These are phyloP conservation scores for Pachyrhizus erosus DNA, from an alignment of 306 rosid genomes.

Conservation along the genomic window DNA sequence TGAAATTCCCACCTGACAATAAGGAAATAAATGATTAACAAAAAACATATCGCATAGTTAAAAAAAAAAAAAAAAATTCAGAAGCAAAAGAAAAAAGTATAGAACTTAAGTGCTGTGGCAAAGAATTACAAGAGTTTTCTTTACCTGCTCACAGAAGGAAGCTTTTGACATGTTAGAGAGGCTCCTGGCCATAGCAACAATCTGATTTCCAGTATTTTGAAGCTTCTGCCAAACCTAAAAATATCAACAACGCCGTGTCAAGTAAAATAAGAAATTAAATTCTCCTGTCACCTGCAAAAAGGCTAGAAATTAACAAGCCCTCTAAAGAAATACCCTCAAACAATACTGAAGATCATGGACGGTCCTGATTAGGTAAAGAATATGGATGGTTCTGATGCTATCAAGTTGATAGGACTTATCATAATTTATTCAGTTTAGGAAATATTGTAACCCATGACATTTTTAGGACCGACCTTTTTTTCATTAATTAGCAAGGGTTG, in stretches of 20 bases:
- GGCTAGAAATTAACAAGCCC: neutral
- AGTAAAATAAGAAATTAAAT: conserved; percentile 29
- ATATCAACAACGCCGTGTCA: conserved; percentile 33
- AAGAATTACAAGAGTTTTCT: conserved; percentile 35
- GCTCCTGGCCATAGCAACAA: conserved; percentile 73
- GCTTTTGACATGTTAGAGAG: conserved; percentile 74
- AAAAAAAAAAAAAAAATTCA: conserved; percentile 4
- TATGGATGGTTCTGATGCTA: conserved; percentile 10
- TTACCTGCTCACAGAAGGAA: conserved; percentile 74
- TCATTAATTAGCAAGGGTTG: neutral
- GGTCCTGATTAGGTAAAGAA: neutral
- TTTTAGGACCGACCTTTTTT: neutral
- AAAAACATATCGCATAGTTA: conserved; percentile 8
- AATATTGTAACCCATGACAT: neutral
- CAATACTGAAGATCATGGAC: conserved; percentile 9
- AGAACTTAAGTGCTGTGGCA: conserved; percentile 27
- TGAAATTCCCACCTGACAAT: conserved; percentile 61
- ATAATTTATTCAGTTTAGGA: neutral
- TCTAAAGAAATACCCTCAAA: conserved; percentile 20
- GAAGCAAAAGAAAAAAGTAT: neutral
- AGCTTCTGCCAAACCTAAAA: conserved; percentile 85
- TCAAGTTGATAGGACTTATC: neutral
- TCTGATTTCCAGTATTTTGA: conserved; percentile 62
- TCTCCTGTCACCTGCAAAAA: conserved; percentile 1
- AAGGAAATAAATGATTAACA: conserved; percentile 33